Conservation (phyloP, 345 rosid species). For the Citrus reticulata region DNA sequence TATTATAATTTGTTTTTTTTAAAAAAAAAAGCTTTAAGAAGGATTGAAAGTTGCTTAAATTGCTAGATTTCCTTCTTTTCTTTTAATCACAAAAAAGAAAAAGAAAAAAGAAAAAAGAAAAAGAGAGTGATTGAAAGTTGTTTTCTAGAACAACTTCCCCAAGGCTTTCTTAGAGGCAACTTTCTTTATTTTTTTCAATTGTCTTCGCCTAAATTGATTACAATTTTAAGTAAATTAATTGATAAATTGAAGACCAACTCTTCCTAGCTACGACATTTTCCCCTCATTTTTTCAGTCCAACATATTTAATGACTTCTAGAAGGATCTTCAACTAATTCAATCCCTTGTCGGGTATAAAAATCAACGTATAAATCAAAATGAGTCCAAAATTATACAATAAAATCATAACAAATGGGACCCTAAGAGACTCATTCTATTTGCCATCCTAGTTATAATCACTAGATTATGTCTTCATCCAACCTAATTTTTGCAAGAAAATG, state of each 20-base stretch:
- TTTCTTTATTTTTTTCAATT: not conserved
- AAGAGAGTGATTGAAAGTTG: not conserved
- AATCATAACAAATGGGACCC: not conserved
- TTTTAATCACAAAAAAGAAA: too few species aligned
- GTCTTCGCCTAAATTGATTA: not conserved
- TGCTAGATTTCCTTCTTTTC: too few species aligned
- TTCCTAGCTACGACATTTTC: not conserved
- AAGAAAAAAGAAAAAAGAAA: too few species aligned
- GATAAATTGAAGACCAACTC: not conserved
- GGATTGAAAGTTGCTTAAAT: too few species aligned
- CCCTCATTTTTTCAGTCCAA: not conserved
- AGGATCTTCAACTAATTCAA: not conserved
- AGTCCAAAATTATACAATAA: not conserved
- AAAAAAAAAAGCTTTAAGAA: too few species aligned
- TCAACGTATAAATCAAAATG: not conserved
- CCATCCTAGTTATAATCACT: not conserved
- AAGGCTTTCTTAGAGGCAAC: not conserved
- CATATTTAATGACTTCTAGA: not conserved
- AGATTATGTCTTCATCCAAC: not conserved
- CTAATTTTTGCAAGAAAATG: not conserved
- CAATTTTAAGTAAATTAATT: not conserved
- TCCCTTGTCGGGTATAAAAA: not conserved
- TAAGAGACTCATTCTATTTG: not conserved
- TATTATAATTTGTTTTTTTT: too few species aligned
- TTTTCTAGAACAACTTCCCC: not conserved